These are phyloP conservation scores for Solanum chilense DNA, from an alignment of 257 asterid genomes.

Conservation along the genomic window DNA sequence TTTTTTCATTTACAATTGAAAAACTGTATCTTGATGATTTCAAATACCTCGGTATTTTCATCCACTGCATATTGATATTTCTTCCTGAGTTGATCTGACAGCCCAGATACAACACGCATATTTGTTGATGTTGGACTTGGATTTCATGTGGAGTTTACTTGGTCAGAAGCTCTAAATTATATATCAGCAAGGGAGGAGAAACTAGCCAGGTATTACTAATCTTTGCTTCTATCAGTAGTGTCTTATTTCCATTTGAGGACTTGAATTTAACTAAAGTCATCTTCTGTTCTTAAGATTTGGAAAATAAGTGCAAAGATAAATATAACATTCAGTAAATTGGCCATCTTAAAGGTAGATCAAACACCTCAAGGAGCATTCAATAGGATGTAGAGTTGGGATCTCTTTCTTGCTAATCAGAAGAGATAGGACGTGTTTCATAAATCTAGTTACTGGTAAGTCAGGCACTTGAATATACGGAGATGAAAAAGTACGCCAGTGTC, in stretches of 20 bases:
- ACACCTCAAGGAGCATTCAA: neutral
- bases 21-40: neutral
- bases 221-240: neutral
- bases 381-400: neutral
- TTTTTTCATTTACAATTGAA: neutral
- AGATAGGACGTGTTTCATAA: neutral
- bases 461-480: neutral
- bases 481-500: neutral
- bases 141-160: constrained; percentile 81
- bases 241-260: neutral
- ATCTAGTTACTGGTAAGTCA: neutral
- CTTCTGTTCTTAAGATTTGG: neutral
- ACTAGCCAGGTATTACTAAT: constrained; percentile 14
- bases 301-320: neutral
- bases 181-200: constrained; percentile 43
- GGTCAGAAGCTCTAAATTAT: constrained; percentile 78
- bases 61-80: neutral
- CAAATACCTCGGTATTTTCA: neutral
- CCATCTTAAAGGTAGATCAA: neutral
- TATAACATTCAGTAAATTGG: neutral
- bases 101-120: constrained; percentile 68
- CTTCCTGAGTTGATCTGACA: constrained; percentile 9
- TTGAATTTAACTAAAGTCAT: neutral
- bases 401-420: neutral
- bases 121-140: constrained; percentile 89